A percentile compares a stretch with the other conserved stretches of the same genome.
These are phyloP conservation scores for Helenozyma baotianmanensis DNA, from an alignment of 805 yeast species.

Conservation along the genomic window DNA sequence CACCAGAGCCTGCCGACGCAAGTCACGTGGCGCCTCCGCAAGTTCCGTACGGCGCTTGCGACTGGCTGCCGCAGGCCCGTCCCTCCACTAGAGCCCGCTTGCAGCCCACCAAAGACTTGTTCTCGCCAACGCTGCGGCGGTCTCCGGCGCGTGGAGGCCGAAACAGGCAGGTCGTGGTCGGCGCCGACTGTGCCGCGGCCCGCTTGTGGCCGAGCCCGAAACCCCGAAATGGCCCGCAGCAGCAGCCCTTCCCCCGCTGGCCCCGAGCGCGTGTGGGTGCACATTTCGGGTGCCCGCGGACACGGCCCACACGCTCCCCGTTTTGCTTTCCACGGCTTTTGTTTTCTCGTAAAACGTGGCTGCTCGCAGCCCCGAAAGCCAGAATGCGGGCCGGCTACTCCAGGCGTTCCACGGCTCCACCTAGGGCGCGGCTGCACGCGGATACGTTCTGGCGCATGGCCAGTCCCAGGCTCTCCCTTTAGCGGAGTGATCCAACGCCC, in stretches of 20 bases:
- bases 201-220: no score
- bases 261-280: no score
- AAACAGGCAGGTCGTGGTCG: no score
- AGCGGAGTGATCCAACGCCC: conserved; percentile 13
- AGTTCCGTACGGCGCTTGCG: no score
- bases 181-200: no score
- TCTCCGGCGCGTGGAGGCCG: neutral
- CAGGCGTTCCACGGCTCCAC: conserved; percentile 6
- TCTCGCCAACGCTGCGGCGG: neutral
- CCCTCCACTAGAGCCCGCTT: neutral
- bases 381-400: conserved; percentile 10
- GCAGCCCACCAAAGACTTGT: neutral
- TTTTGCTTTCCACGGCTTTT: conserved; percentile 15
- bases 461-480: conserved; percentile 12
- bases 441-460: neutral
- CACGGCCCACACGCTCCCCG: neutral
- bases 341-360: conserved; percentile 8
- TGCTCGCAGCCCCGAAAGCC: conserved; percentile 11
- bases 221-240: no score
- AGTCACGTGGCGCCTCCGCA: neutral
- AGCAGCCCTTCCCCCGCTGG: no score
- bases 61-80: no score
- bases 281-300: no score
- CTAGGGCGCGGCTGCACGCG: conserved; percentile 2
- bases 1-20: neutral